phyloP scores from a whole-genome alignment of 2,329 filamentous ascomycete species.

The Aspergillus neotritici region DNA sequence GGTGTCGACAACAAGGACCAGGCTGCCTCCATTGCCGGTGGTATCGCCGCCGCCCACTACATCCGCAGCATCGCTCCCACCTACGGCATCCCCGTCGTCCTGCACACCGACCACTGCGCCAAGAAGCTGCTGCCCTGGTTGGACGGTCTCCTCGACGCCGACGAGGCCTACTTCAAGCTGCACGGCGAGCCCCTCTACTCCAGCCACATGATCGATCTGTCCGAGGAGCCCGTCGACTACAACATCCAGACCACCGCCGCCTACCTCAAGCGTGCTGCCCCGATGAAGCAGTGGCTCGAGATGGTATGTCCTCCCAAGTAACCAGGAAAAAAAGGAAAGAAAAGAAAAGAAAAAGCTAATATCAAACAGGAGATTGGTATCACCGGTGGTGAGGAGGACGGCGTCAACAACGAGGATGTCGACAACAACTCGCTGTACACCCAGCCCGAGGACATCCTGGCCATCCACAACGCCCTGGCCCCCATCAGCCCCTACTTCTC shows the following conservation, averaged over 20 bases:
- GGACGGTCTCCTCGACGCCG: slow-evolving; percentile 89
- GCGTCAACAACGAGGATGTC: slow-evolving; percentile 96
- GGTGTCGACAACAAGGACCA: slow-evolving; percentile 78
- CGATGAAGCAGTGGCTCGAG: slow-evolving; percentile 99
- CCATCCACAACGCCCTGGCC: slow-evolving; percentile 79
- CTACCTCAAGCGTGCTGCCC: slow-evolving; percentile 89
- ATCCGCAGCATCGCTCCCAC: slow-evolving; percentile 79
- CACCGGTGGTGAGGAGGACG: slow-evolving; percentile 95
- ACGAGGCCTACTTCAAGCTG: slow-evolving; percentile 92
- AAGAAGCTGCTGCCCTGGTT: slow-evolving; percentile 99
- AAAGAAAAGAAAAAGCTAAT: slow-evolving; percentile 3
- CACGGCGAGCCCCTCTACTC: slow-evolving; percentile 90
- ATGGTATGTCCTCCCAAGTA: slow-evolving; percentile 74
- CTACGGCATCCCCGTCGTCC: slow-evolving; percentile 85
- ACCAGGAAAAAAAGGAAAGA: background rate
- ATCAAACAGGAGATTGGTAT: slow-evolving; percentile 69
- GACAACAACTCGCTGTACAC: slow-evolving; percentile 98
- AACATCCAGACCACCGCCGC: slow-evolving; percentile 89
- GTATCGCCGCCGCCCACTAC: slow-evolving; percentile 86
- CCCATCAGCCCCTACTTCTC: slow-evolving; percentile 94
- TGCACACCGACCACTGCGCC: slow-evolving; percentile 97
- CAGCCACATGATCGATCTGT: slow-evolving; percentile 97
- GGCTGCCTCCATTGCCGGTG: slow-evolving; percentile 79
- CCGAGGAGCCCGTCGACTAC: slow-evolving; percentile 81
- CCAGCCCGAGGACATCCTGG: slow-evolving; percentile 91